Base-by-base conservation (phyloP, 179 eudicot genomes). In the Actinidia chinensis region DNA sequence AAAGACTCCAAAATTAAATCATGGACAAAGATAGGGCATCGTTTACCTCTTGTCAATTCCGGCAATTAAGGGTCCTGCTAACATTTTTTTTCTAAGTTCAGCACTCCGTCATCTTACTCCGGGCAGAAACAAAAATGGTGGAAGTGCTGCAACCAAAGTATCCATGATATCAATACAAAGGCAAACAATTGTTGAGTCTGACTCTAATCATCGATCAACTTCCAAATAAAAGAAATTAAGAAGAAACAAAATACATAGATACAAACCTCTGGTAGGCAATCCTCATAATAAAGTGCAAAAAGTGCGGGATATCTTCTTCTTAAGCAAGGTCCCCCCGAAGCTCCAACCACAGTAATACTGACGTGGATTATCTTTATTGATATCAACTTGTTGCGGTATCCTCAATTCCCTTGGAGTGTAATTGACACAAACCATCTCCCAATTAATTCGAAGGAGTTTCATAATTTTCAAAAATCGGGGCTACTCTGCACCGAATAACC, bases 291-390 rank as follows among this genome's bases (percentile, higher is more conserved):
- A 81, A 95, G 97, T 75, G 99, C 98, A 87, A 95, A 95, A 84
- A 95, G 98, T 68, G 99, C 99, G 75, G 98, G 99, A 93, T 61
- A 95, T 95, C 90, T 95, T 95, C 88, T 93, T 95, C 92, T 93
- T 95, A n/a, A 42, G 99, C 99, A 78, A 95, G 97, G 86, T 95
- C n/a, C 99, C 67, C 98, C 99, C 25, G 99, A 95, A 60, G 99
- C 98, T 74, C 99, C 99, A 79, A 95, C 97, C 59, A 95, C 94
- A 61, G 98, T 95, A 79, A 95, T 95, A 77, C 89, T 93, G 86
- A 93, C 94, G 92, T 90, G 74, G 98, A 93, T 86, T 87, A 69
- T 85, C 92, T 70, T 86, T 84, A 42, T 71, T 79, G 47, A 75
- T 74, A 88, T 85, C 85, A 67, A 87, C 70, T 77, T 79, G n/a